Evolutionary conservation across 257 asterid genomes (phyloP).

Genomic region (Solanum sparsipilum): DNA sequence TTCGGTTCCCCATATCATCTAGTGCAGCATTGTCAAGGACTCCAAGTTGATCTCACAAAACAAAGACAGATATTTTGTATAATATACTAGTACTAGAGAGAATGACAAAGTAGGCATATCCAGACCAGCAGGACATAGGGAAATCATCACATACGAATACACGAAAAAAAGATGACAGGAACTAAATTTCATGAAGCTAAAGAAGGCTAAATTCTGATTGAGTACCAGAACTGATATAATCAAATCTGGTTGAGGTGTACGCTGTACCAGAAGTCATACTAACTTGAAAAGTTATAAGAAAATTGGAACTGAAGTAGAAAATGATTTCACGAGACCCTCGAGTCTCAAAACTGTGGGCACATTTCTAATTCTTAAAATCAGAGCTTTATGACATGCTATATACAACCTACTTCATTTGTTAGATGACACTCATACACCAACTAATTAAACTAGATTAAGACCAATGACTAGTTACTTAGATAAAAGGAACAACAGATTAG

Average conservation of each 20-base stretch:
- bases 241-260: neutral
- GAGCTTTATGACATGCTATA: neutral
- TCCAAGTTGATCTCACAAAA: neutral
- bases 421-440: neutral
- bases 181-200: neutral
- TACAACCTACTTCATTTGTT: neutral
- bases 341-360: neutral
- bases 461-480: neutral
- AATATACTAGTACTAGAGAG: neutral
- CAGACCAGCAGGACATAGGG: neutral
- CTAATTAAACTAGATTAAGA: neutral
- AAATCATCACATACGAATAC: neutral
- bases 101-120: neutral
- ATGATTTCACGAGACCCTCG: neutral
- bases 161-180: neutral
- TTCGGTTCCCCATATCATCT: conserved; percentile 89
- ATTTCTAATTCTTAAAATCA: neutral
- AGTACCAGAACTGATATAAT: neutral
- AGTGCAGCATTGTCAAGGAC: conserved; percentile 52
- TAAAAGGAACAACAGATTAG: neutral
- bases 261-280: neutral
- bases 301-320: neutral
- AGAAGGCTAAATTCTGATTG: neutral
- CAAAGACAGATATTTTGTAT: neutral
- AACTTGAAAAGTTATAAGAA: neutral